Evolutionary conservation across 208 protist species (phyloP).

Genomic region (Trypanosoma mega): DNA sequence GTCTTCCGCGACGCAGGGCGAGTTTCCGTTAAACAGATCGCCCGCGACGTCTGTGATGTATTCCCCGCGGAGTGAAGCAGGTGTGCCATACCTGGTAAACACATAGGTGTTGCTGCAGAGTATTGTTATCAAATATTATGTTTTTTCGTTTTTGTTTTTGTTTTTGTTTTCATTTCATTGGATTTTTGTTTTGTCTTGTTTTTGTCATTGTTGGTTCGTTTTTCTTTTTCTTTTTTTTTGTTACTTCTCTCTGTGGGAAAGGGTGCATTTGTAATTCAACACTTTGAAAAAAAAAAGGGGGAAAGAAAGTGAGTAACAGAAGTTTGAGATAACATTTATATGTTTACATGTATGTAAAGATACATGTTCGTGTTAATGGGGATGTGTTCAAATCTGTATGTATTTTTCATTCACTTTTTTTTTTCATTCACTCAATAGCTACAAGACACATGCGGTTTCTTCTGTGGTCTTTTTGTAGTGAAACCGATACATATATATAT

Average conservation of each 20-base stretch:
- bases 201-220: background rate
- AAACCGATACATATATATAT: too few species aligned
- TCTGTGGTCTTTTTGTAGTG: too few species aligned
- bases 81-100: background rate
- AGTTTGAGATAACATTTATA: too few species aligned
- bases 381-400: too few species aligned
- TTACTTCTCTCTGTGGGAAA: background rate
- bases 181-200: background rate
- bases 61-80: background rate
- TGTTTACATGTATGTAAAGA: too few species aligned
- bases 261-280: background rate
- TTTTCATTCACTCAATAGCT: too few species aligned
- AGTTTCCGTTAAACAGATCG: background rate
- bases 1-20: too few species aligned
- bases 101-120: constrained; percentile 3
- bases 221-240: constrained; percentile 1
- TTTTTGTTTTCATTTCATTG: background rate
- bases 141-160: background rate
- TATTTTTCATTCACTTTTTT: too few species aligned
- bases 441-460: too few species aligned
- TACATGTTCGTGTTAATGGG: too few species aligned
- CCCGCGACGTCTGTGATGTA: background rate
- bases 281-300: background rate
- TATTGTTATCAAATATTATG: background rate
- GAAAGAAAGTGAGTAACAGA: background rate